Conservation (phyloP, 164 flowering plant species). For the Vitis labrusca region DNA sequence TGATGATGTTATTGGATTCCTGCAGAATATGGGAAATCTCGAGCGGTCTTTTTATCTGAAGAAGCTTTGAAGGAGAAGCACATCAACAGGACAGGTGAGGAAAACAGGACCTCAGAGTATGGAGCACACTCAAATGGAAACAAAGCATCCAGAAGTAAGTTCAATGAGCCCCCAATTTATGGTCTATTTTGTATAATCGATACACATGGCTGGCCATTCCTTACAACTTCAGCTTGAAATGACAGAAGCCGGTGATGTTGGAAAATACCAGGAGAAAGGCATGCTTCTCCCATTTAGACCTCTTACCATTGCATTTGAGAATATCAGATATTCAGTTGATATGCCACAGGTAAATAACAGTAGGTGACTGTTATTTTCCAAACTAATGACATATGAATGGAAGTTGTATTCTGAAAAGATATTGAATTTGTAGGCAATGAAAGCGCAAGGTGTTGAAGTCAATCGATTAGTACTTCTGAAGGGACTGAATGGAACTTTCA, state of each 20-base stretch:
- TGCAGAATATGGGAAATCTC: conserved; percentile 4
- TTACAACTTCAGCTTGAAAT: no score
- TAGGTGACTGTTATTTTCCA: background rate
- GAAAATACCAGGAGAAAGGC: conserved; percentile 24
- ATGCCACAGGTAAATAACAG: conserved; percentile 42
- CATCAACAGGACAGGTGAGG: background rate
- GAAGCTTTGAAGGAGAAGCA: conserved; percentile 14
- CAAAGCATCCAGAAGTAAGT: background rate
- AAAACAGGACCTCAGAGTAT: background rate
- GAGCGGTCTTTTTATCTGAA: conserved; percentile 16
- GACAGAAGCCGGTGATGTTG: conserved; percentile 8
- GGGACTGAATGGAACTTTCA: conserved; percentile 49
- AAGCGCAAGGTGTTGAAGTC: conserved; percentile 27
- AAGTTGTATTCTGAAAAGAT: background rate
- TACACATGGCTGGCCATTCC: no score
- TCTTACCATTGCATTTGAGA: conserved; percentile 38
- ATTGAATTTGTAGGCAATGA: conserved; percentile 15
- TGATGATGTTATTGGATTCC: background rate
- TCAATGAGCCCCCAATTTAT: no score
- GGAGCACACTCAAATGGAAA: background rate
- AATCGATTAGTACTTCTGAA: conserved; percentile 36
- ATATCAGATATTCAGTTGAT: conserved; percentile 48
- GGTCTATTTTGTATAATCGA: no score
- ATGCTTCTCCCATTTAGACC: conserved; percentile 59
- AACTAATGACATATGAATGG: background rate